Evolutionary conservation across 164 flowering plant genomes (phyloP).

Genomic region (Dillenia turbinata): DNA sequence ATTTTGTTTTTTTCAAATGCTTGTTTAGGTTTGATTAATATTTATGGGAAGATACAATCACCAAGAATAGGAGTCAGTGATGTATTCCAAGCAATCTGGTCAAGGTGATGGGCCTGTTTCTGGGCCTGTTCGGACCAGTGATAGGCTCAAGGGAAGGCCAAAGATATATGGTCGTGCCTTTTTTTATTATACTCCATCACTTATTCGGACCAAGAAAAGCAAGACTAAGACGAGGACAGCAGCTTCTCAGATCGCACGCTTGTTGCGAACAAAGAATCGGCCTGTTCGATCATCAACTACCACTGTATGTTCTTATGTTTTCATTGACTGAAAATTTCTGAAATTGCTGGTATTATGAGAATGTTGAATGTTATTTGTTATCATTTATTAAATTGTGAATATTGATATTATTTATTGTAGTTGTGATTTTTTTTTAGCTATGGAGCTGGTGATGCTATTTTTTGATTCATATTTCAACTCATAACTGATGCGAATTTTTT

Average conservation of each 20-base stretch:
- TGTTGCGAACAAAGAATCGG: constrained; percentile 46
- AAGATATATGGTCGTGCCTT: constrained; percentile 39
- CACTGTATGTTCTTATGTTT: constrained; percentile 29
- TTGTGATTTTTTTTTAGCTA: too few species aligned
- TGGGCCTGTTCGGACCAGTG: constrained; percentile 59
- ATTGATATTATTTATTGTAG: too few species aligned
- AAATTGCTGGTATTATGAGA: too few species aligned
- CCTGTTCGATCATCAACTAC: constrained; percentile 26
- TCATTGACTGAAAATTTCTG: neutral
- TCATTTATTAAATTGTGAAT: too few species aligned
- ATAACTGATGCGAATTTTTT: too few species aligned
- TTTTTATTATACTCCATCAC: constrained; percentile 36
- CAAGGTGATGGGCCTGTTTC: constrained; percentile 45
- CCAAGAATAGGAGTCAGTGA: constrained; percentile 12
- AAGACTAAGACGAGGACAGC: constrained; percentile 72
- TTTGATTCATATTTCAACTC: too few species aligned
- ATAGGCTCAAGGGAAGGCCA: constrained; percentile 59
- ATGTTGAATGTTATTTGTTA: too few species aligned
- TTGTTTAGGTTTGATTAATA: neutral
- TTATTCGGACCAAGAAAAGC: constrained; percentile 35
- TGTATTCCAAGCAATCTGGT: constrained; percentile 57
- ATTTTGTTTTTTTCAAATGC: too few species aligned
- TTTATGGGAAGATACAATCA: constrained; percentile 19
- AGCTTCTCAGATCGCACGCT: constrained; percentile 75
- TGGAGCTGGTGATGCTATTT: too few species aligned